Evolutionary conservation across 352 stramenopile species (phyloP).

Genomic region (Phytophthora sp.): DNA sequence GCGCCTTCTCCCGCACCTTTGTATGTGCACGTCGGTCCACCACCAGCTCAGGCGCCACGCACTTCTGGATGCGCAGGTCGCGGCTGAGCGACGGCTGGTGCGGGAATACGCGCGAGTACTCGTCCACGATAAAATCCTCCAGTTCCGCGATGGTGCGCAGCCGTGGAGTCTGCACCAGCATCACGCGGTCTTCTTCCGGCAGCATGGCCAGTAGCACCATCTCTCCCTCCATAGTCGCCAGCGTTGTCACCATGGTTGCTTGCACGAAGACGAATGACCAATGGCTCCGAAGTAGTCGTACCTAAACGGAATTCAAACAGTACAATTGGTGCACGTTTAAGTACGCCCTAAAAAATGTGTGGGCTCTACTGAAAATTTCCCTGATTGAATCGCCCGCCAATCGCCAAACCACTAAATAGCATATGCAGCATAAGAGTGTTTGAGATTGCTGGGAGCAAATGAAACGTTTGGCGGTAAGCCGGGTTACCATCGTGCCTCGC

Average conservation of each 20-base stretch:
- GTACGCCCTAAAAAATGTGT: too few relatives aligned
- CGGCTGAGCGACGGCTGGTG: constrained; percentile 46
- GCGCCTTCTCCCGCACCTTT: constrained; percentile 33
- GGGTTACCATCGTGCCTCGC: too few relatives aligned
- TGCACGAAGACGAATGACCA: constrained; percentile 10
- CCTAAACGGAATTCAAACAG: constrained; percentile 17
- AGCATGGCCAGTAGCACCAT: constrained; percentile 81
- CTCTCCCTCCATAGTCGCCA: constrained; percentile 47
- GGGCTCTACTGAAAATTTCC: not conserved
- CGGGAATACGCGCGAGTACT: constrained; percentile 73
- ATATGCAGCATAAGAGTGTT: too few relatives aligned
- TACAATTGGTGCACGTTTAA: too few relatives aligned
- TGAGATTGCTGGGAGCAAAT: too few relatives aligned
- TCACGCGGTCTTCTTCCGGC: constrained; percentile 60
- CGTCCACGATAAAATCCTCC: constrained; percentile 64
- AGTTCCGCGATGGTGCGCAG: constrained; percentile 59
- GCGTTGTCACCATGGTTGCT: constrained; percentile 35
- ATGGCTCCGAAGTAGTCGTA: constrained; percentile 31
- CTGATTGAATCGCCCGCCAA: not conserved
- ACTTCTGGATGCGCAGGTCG: constrained; percentile 77
- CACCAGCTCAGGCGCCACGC: constrained; percentile 58
- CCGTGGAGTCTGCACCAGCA: constrained; percentile 67
- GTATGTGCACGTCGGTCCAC: constrained; percentile 52
- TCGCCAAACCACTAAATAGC: too few relatives aligned
- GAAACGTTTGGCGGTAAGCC: too few relatives aligned